Base-by-base conservation (phyloP, 805 yeast genomes). In the Candida nonsorbophila region DNA sequence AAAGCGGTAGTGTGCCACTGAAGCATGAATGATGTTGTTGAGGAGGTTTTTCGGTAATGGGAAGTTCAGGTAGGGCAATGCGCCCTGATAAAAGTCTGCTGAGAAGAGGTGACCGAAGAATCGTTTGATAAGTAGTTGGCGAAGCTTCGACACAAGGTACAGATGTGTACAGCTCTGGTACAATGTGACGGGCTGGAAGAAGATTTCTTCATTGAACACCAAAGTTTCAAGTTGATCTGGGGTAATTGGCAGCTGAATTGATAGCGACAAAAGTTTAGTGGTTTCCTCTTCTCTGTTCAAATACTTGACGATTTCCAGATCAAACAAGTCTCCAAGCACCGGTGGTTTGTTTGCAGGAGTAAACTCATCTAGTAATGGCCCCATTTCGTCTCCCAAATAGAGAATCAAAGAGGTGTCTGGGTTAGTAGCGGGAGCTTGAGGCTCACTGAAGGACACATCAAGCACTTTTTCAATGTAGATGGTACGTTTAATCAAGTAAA, bases 211-310 rank as follows among this genome's bases (percentile, higher is more conserved):
- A 20, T 20, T 37, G 25, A 39, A 37, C 5, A 38, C 30, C 25
- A 34, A 26, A 20, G 17, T 29, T 14, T 28, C 37, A 20, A 42
- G 25, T 20, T 34, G 36, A 7, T 26, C 14, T 11, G 23, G 29
- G 11, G 25, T 21, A 11, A 44, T 28, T 2, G 50, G 48, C 28
- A 43, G 36, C 19, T 39, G 40, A 38, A 47, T 36, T 4, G 42
- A 29, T 11, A 52, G 29, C 3, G 49, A 43, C 14, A 52, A 36
- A 14, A 52, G 38, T 15, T 36, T 22, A 13, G 38, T 38, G 8
- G 55, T 46, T 29, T 58, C 64, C n/a, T 26, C 29, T 27, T 49
- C 51, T 26, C 53, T 33, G n/a, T 36, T 48, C 28, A 57, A 42
- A 14, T 35, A 22, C 13, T 16, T 7, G 12, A 44, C 11, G 3